Base-by-base conservation (phyloP, 768 basidiomycete genomes). In the Gymnopilus junonius region DNA sequence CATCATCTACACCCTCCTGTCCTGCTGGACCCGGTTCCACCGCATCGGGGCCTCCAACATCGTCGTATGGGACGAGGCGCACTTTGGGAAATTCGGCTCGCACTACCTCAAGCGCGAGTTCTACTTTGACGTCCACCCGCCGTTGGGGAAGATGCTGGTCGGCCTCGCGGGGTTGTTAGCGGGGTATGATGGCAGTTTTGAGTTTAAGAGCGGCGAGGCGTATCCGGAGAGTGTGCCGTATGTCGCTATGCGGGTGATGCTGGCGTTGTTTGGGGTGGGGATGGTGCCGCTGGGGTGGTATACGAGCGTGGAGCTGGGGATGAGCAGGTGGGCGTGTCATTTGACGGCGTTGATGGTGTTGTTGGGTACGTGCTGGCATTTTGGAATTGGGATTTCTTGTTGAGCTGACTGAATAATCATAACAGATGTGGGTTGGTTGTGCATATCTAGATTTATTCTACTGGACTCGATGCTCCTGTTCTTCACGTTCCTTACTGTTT, bases 61-160 rank as follows among this genome's bases (percentile, higher is more conserved):
- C 66, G 97, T 99, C 76, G 88, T 99, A 62, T 99, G 97, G 97
- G 97, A 99, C 76, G 97, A 99, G 82, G 97, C 97, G 37, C 97
- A 99, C 77, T 99, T 99, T 77, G 97, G 97, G 69, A 99, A 99
- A 79, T 99, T 99, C 77, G 97, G 94, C 55, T 94, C 94, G 55
- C 91, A 98, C 77, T 99, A 99, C 77, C 88, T 99, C 77, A 97
- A 98, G 77, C 92, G 95, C 71, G 95, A 97, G 75, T 99, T 99
- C 79, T 99, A 98, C 82, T 99, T 99, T 75, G 97, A 99, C 72
- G 97, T 99, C 27, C 97, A 99, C 71, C 97, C 97, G 5, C 97
- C 97, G 0, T 83, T 99, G 42, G 97, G 97, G 3, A 99, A 99
- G 83, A 99, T 99, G 95, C 85, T 99, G 59, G 97, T 99, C 63